Base-by-base conservation (phyloP, 2,329 filamentous ascomycete species). In the Penicillium freii region DNA sequence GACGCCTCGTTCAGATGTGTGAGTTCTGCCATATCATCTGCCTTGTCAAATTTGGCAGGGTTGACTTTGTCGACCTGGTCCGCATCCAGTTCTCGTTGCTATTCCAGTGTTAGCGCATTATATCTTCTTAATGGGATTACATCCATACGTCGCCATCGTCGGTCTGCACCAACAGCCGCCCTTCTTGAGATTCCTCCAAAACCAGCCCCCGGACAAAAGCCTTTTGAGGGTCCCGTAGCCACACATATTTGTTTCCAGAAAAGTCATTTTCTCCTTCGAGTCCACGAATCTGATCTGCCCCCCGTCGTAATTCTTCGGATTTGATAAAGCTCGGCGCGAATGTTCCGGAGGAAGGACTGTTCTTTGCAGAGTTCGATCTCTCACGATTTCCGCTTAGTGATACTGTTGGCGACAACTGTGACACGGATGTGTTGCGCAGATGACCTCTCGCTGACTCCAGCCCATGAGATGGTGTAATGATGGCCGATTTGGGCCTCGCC, bases 221-320 rank as follows among this genome's bases (percentile, higher is more conserved):
- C 54, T 84, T 83, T 69, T 92, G 84, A 1, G 90, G 82, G 76
- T 99, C 92, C 75, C 89, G 90, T 71, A 99, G 81, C 95, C 94
- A 99, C 63, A 99, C 92, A 80, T 97, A 99, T 79, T 94, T 86
- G 79, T 95, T 97, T 56, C 94, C 95, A 0, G 94, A 99, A 75
- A 99, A 97, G 81, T 99, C 94, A 73, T 97, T 97, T 71, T 97
- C 93, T 62, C 94, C 94, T 76, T 99, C 95, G 58, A 97, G 92
- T 19, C 91, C 89, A 21, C 81, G 79, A 31, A 86, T 80, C 59
- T 78, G 75, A 59, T 84, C 82, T 31, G 80, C 78, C 2, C 78
- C 78, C 51, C 80, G 80, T 64, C 86, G 82, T 74, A 90, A 79
- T 63, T 92, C 90, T 63, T 96, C 92, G 0, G 87, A 85, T 74